Percentiles rank a stretch among this genome's conserved stretches.
phyloP scores from a whole-genome alignment of 1,284 basidiomycete genomes.

The Trametes sp. region DNA sequence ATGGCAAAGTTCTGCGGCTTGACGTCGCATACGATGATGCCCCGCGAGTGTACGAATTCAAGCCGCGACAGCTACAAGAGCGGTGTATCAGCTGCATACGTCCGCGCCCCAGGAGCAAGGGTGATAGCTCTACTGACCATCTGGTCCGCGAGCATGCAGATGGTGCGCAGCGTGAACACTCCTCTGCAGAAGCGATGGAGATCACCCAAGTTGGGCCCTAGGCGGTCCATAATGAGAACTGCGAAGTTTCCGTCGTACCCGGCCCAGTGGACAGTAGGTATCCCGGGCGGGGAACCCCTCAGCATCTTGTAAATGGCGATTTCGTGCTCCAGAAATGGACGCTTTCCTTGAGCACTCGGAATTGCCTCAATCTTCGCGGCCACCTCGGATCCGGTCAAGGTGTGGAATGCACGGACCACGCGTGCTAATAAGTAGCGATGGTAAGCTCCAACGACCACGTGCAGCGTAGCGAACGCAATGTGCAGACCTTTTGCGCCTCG shows the following conservation, averaged over 20 bases:
- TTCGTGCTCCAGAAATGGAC: neutral
- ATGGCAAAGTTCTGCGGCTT: constrained; percentile 34
- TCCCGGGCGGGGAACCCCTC: neutral
- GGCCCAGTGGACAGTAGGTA: constrained; percentile 14
- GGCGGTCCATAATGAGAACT: constrained; percentile 30
- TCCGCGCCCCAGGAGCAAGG: no score
- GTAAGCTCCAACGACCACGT: no score
- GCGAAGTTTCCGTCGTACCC: constrained; percentile 16
- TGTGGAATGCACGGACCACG: constrained; percentile 14
- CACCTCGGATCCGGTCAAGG: constrained; percentile 4
- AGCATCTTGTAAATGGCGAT: neutral
- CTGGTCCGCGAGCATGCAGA: constrained; percentile 29
- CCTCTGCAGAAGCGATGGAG: constrained; percentile 30
- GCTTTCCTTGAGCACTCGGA: neutral
- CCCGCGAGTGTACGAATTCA: constrained; percentile 20
- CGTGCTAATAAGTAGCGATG: neutral
- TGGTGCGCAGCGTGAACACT: constrained; percentile 25
- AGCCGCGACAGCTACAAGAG: neutral
- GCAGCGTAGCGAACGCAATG: neutral
- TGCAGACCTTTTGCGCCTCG: neutral
- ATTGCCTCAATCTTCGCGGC: constrained; percentile 3
- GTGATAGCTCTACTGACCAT: constrained; percentile 26
- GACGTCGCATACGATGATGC: constrained; percentile 31
- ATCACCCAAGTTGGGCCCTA: constrained; percentile 26
- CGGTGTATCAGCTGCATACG: neutral